These are phyloP conservation scores for Moniliophthora roreri DNA, from an alignment of 1,284 basidiomycete species.

Conservation along the genomic window DNA sequence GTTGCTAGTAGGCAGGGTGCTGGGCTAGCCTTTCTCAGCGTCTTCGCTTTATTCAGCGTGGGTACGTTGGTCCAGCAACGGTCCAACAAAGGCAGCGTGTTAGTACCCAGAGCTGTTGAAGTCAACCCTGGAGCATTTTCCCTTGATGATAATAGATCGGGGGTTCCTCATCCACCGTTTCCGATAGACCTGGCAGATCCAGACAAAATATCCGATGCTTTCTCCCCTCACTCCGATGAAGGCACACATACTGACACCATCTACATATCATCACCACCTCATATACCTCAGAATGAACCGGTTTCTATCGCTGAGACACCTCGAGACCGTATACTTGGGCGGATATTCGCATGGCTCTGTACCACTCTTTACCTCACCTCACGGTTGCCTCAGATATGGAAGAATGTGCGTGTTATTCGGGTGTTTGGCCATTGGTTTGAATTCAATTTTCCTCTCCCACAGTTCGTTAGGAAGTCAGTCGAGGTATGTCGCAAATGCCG, in stretches of 20 bases:
- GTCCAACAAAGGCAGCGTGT: not conserved
- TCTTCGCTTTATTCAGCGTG: slow-evolving; percentile 69
- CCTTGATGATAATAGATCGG: not conserved
- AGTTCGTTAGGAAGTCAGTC: slow-evolving; percentile 90
- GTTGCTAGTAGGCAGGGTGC: slow-evolving; percentile 63
- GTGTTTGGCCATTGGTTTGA: slow-evolving; percentile 4
- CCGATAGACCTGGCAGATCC: not conserved
- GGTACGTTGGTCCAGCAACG: slow-evolving; percentile 41
- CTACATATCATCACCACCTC: not conserved
- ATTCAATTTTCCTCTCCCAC: slow-evolving; percentile 9
- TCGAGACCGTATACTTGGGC: slow-evolving; percentile 70
- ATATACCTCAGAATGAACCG: not conserved
- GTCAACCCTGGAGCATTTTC: not conserved
- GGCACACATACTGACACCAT: not conserved
- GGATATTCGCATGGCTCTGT: slow-evolving; percentile 90
- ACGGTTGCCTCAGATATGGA: slow-evolving; percentile 94
- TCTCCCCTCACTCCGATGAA: too few species aligned
- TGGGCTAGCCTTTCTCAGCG: slow-evolving; percentile 71
- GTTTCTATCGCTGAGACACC: slow-evolving; percentile 26
- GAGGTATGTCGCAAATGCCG: slow-evolving; percentile 50
- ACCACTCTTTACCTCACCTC: slow-evolving; percentile 90
- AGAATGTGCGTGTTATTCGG: slow-evolving; percentile 76
- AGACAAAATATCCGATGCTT: not conserved
- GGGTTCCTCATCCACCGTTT: too few species aligned
- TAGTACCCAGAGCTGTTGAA: not conserved